Conservation (phyloP, 306 rosid species). For the Fragaria iinumae region DNA sequence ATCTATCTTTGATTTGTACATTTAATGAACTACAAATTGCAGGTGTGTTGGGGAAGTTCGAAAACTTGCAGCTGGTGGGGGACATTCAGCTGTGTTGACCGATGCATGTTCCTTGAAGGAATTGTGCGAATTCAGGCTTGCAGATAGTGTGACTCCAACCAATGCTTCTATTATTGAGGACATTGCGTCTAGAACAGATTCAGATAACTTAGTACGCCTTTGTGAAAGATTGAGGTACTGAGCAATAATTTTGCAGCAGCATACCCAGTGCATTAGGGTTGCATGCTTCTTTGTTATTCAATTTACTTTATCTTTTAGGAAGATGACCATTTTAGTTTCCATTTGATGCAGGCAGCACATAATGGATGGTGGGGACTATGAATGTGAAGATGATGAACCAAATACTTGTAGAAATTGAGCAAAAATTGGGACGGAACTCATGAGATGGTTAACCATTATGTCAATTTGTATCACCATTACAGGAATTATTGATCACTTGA, state of each 20-base stretch:
- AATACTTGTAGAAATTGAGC: constrained; percentile 20
- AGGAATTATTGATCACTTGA: not conserved
- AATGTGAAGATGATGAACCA: constrained; percentile 26
- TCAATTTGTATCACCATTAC: not conserved
- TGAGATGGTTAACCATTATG: not conserved
- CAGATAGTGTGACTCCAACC: constrained; percentile 60
- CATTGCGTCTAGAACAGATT: constrained; percentile 79
- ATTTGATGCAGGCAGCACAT: constrained; percentile 52
- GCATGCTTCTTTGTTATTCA: not conserved
- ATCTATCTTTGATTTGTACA: constrained; percentile 17
- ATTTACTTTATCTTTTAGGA: constrained; percentile 4
- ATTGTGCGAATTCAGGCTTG: constrained; percentile 83
- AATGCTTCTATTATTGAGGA: constrained; percentile 70
- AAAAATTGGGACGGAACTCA: not conserved
- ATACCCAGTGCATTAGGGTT: not conserved
- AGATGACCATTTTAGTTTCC: constrained; percentile 6
- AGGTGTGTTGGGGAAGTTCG: constrained; percentile 96
- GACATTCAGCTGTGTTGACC: constrained; percentile 93
- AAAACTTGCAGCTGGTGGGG: constrained; percentile 97
- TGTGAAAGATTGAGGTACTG: constrained; percentile 83
- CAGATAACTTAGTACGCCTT: constrained; percentile 90
- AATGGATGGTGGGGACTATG: constrained; percentile 42
- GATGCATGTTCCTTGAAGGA: constrained; percentile 93
- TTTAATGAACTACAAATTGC: constrained; percentile 23
- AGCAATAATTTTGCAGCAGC: not conserved